A percentile compares a stretch with the other conserved stretches of the same genome.
Conservation (phyloP, 1,284 basidiomycete species). For the Malassezia nana region DNA sequence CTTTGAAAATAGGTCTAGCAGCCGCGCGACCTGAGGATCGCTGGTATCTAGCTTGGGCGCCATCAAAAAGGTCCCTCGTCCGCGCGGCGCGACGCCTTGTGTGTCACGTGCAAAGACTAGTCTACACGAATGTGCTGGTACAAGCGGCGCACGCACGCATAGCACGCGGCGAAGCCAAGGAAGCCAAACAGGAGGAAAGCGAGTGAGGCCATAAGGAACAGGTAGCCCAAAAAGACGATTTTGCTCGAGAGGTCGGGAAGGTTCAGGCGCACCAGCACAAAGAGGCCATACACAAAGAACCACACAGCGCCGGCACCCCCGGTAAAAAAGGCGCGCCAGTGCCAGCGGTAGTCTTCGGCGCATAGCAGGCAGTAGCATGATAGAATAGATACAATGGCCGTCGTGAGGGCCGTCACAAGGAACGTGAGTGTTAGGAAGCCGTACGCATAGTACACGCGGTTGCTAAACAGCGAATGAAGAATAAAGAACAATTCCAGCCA, state of each 20-base stretch:
- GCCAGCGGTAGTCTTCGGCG: slow-evolving; percentile 94
- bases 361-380: slow-evolving; percentile 70
- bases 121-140: slow-evolving; percentile 40
- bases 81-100: background rate
- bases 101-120: slow-evolving; percentile 16
- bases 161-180: slow-evolving; percentile 33
- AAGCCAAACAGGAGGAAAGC: slow-evolving; percentile 72
- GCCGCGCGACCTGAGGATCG: slow-evolving; percentile 51
- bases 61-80: slow-evolving; percentile 41
- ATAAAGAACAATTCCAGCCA: slow-evolving; percentile 94
- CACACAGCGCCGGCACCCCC: slow-evolving; percentile 89
- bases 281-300: slow-evolving; percentile 71
- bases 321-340: slow-evolving; percentile 89
- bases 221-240: slow-evolving; percentile 80
- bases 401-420: slow-evolving; percentile 58
- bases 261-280: slow-evolving; percentile 75
- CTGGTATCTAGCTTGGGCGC: slow-evolving; percentile 54
- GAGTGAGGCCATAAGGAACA: slow-evolving; percentile 69
- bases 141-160: slow-evolving; percentile 27
- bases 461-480: slow-evolving; percentile 83
- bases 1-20: slow-evolving; percentile 64
- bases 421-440: slow-evolving; percentile 88
- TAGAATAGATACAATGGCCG: slow-evolving; percentile 39
- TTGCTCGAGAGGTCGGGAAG: slow-evolving; percentile 74
- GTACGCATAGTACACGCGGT: slow-evolving; percentile 56